Base-by-base conservation (phyloP, 169 alveolate genomes). In the Plasmodium relictum region DNA sequence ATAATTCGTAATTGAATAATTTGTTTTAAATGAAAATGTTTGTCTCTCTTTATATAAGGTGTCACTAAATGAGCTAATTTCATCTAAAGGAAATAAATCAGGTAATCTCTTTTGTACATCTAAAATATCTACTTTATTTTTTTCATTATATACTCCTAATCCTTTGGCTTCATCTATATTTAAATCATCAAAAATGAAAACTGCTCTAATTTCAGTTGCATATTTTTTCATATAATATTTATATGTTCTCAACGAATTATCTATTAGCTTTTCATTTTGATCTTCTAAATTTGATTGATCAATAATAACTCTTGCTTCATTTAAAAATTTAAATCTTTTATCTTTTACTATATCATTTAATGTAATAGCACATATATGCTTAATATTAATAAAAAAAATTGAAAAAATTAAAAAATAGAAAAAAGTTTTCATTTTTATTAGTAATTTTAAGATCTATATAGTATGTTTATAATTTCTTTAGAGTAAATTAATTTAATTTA, bases 121-220 rank as follows among this genome's bases (percentile, higher is more conserved):
- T 66, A 41, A 52, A 61, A 80, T 80, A 61, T 80, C 52, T 48
- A 41, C 26, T 37, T 56, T 52, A 48, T 80, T 70, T 37, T 68
- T 26, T 26, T 45, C 74, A 16, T 62, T 61, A 52, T 52, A 5
- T 50, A 68, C 50, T 26, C 72, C 83, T 56, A 68, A n/a, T 42
- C 18, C 50, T 52, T 45, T 42, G 31, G 90, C 90, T 68, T 66
- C 54, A 5, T 54, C 8, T 31, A 80, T 45, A 68, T 80, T 80
- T 56, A 80, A 68, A 80, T 80, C 90, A 45, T 80, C 90, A 68
- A 41, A 80, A 80, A 80, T 80, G 37, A 80, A 80, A 59, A 80
- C 66, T n/a, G 90, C 90, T 48, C 71, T 56, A 80, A 80, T 54
- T 54, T 80, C 90, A 16, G 69, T 80, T 68, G 58, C 54, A 31